These are phyloP conservation scores for Ophiocordyceps polyrhachis-furcata DNA, from an alignment of 2,329 filamentous ascomycete genomes.

Conservation along the genomic window DNA sequence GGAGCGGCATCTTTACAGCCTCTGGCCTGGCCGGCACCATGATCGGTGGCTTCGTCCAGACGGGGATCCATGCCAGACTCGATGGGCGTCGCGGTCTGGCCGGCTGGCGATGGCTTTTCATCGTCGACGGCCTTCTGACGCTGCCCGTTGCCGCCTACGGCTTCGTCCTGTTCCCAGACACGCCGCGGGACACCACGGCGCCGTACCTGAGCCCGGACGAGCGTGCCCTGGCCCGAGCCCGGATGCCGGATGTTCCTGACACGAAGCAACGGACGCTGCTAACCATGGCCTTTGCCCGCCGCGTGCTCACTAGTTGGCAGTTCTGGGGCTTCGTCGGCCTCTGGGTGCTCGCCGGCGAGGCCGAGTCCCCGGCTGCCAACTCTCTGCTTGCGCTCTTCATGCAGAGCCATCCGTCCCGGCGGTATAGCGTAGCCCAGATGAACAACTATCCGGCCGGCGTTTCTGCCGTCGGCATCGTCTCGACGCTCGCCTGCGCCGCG, in stretches of 20 bases:
- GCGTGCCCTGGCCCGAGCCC: constrained; percentile 21
- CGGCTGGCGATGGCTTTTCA: constrained; percentile 54
- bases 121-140: constrained; percentile 42
- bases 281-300: constrained; percentile 29
- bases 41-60: constrained; percentile 36
- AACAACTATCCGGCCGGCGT: constrained; percentile 41
- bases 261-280: constrained; percentile 22
- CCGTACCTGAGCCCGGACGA: constrained; percentile 26
- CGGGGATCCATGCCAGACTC: constrained; percentile 34
- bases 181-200: constrained; percentile 25
- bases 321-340: constrained; percentile 49
- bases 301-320: constrained; percentile 39
- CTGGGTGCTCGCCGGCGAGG: constrained; percentile 54
- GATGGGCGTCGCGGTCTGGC: constrained; percentile 31
- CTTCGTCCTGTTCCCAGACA: constrained; percentile 19
- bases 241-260: constrained; percentile 18
- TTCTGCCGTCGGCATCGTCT: constrained; percentile 35
- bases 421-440: constrained; percentile 27
- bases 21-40: constrained; percentile 38
- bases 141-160: constrained; percentile 16
- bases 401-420: constrained; percentile 24
- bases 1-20: constrained; percentile 42
- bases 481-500: constrained; percentile 50
- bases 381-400: constrained; percentile 32
- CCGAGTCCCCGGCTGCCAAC: constrained; percentile 52